Evolutionary conservation across 495 filamentous ascomycete species (phyloP), one percentile per base, ranked within the genome.

Genomic region (Cercophora samala): DNA sequence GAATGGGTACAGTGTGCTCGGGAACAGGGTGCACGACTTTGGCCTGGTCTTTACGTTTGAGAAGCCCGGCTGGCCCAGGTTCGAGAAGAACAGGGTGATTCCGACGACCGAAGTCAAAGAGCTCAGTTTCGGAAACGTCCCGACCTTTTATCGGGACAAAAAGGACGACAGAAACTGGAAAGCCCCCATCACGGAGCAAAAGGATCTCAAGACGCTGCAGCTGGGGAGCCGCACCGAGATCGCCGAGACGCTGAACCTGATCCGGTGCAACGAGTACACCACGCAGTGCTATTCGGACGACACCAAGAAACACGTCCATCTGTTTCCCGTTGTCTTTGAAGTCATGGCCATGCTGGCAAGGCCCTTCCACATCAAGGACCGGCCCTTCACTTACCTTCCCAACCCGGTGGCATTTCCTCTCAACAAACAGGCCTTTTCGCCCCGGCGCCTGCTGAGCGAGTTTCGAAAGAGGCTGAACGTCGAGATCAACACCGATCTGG

Each of bases 261-360:
- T 82, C 42, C 76, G 79, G 1, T 80, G 77, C 66, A 73, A 74
- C 58, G 66, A 72, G 22, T 61, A 74, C 21, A 76, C 76, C 1
- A 68, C 75, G 6, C 70, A 73, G 52, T 68, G 72, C 59, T 79
- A 77, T 55, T 66, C 72, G 8, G 66, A 69, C 2, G 66, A 73
- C 58, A 72, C 76, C 32, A 74, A 72, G 62, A 73, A 68, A 15
- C 56, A 70, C 37, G 53, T 62, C 24, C 80, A 82, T 62, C 68
- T 82, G 5, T 82, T 80, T 53, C 79, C 80, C 25, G 78, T 80
- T 4, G 63, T 77, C 17, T 82, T 82, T 54, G 80, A 82, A 56
- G 66, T 82, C 19, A 63, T 82, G 32, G 80, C 77, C 13, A 82
- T 82, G 80, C 60, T 81, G 9, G 74, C 70, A 26, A 69, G 74